Conservation (phyloP, 202 grass and related monocot genomes). For the Eragrostis tef region DNA sequence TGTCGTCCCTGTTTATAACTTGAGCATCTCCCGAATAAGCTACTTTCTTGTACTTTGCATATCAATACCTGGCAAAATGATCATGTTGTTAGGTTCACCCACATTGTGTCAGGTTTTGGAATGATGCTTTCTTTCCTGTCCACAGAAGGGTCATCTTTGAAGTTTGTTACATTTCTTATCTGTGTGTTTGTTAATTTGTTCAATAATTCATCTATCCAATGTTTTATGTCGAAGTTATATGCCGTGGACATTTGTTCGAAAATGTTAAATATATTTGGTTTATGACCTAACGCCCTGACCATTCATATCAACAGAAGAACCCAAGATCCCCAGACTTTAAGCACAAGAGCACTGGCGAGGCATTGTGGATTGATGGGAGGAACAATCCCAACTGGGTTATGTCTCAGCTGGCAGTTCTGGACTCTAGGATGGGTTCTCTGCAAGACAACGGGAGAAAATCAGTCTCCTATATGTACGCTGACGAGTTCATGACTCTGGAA, state of each 20-base stretch:
- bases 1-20: conserved; percentile 10
- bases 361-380: conserved; percentile 79
- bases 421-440: conserved; percentile 76
- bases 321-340: conserved; percentile 75
- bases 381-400: conserved; percentile 85
- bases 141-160: not conserved
- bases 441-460: conserved; percentile 56
- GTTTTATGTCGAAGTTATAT: conserved; percentile 19
- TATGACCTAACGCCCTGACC: not conserved
- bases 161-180: conserved; percentile 16
- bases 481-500: conserved; percentile 58
- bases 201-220: conserved; percentile 3
- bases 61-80: not conserved
- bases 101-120: conserved; percentile 27
- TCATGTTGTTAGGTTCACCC: conserved; percentile 9
- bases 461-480: conserved; percentile 63
- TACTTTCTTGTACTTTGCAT: conserved; percentile 19
- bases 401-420: conserved; percentile 77
- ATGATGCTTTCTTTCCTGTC: not conserved
- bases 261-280: conserved; percentile 5
- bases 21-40: not conserved
- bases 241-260: conserved; percentile 18
- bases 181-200: conserved; percentile 20
- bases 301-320: conserved; percentile 58
- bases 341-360: conserved; percentile 81